These are phyloP conservation scores for Prunus armeniaca DNA, from an alignment of 306 rosid species.

Conservation along the genomic window DNA sequence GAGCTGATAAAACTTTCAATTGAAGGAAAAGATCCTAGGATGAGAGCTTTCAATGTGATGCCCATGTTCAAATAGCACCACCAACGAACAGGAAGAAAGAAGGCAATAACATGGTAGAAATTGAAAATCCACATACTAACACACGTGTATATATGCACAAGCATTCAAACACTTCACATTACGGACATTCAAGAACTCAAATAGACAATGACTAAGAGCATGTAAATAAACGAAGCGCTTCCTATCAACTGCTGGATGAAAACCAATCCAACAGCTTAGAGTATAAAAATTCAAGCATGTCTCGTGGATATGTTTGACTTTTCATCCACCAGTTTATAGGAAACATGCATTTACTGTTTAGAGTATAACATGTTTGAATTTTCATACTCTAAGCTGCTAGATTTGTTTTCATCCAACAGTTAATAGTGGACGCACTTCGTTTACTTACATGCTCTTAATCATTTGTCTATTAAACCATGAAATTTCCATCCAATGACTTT, in stretches of 20 bases:
- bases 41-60: neutral
- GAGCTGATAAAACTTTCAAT: neutral
- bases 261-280: no score
- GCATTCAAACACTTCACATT: neutral
- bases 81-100: neutral
- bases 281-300: no score
- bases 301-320: neutral
- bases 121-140: neutral
- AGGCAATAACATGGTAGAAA: neutral
- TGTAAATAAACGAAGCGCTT: no score
- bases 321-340: neutral
- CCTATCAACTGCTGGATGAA: no score
- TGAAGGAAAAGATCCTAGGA: neutral
- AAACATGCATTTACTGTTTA: neutral
- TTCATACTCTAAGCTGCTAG: neutral
- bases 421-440: neutral
- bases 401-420: neutral
- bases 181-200: neutral
- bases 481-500: neutral
- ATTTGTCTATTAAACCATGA: neutral
- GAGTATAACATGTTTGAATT: neutral
- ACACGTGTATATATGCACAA: neutral
- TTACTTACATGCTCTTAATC: neutral
- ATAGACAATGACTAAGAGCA: neutral
- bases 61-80: neutral